Evolutionary conservation across 805 yeast genomes (phyloP), one percentile per base, ranked within the genome.

Genomic region (Candida silvatica): DNA sequence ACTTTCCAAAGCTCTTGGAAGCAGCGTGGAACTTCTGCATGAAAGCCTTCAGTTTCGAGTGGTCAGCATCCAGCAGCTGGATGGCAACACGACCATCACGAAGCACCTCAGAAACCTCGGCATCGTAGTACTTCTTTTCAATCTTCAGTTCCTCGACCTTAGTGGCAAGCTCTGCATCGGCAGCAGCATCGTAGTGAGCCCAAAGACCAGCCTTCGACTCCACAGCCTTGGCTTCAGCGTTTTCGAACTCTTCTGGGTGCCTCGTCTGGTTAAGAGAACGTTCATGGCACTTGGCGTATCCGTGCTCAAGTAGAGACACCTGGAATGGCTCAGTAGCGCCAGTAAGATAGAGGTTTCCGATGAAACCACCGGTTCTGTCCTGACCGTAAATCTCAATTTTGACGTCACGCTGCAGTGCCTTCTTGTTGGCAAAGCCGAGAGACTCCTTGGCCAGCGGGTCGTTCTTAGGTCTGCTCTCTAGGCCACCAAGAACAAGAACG

Each of bases 351-450:
- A 83, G 47, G 48, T 77, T 74, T 31, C 94, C 92, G 49, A 83
- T 74, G 49, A 86, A 86, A 0, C 82, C 84, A 38, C 95, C 95
- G 37, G 78, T 65, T 50, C 77, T 81, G 53, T 86, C 95, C 35
- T 72, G 71, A 38, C 72, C 78, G 44, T 72, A 72, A 16, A 85
- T 69, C 36, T 79, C 80, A 43, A 85, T 61, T 43, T 71, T 76
- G 29, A 85, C 83, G 41, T 77, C 84, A 51, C 86, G 71, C 60
- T 85, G 95, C 53, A 74, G 63, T 34, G 71, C 66, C 40, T 70
- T 69, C 41, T 66, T 68, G 47, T 63, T 65, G 40, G 77, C 67
- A 49, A 62, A 76, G 26, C 64, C 70, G 20, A 74, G 49, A 2
- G 84, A 84, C 27, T 63, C 68, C 16, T 70, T 67, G 7, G 69